These are phyloP conservation scores for Pseudoscleropodium purum DNA, from an alignment of 225 moss, liverwort and hornwort species.

Conservation along the genomic window DNA sequence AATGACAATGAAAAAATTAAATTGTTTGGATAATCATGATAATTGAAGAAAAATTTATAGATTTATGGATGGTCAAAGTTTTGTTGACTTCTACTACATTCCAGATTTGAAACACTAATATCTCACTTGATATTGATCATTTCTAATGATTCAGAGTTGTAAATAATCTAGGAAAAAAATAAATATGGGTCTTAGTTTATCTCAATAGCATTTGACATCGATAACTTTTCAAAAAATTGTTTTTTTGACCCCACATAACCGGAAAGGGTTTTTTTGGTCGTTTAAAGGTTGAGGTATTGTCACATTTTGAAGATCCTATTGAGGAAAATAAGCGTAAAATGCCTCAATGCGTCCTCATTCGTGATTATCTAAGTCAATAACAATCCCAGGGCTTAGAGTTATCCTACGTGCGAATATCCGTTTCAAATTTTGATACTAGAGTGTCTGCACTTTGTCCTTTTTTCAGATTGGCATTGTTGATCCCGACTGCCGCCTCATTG, in stretches of 20 bases:
- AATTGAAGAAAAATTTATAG: neutral
- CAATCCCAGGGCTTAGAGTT: neutral
- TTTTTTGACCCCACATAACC: neutral
- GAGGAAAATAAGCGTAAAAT: neutral
- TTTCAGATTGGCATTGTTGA: conserved; percentile 94
- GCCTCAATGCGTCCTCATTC: neutral
- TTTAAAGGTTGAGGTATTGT: neutral
- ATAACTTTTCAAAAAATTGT: neutral
- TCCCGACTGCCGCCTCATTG: conserved; percentile 96
- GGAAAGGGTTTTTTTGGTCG: neutral
- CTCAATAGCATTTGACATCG: neutral
- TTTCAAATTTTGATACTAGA: neutral
- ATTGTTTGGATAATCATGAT: too few species aligned
- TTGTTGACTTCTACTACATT: neutral
- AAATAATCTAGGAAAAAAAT: neutral
- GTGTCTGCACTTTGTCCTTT: neutral
- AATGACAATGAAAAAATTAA: neutral
- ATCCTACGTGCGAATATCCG: neutral
- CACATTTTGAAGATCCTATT: neutral
- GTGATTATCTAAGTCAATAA: neutral
- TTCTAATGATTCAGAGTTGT: neutral
- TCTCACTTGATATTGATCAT: neutral
- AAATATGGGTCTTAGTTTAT: neutral
- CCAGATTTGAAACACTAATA: neutral
- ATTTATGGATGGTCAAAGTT: neutral